Base-by-base conservation (phyloP, 2,329 filamentous ascomycete genomes). In the Thelonectria olida region DNA sequence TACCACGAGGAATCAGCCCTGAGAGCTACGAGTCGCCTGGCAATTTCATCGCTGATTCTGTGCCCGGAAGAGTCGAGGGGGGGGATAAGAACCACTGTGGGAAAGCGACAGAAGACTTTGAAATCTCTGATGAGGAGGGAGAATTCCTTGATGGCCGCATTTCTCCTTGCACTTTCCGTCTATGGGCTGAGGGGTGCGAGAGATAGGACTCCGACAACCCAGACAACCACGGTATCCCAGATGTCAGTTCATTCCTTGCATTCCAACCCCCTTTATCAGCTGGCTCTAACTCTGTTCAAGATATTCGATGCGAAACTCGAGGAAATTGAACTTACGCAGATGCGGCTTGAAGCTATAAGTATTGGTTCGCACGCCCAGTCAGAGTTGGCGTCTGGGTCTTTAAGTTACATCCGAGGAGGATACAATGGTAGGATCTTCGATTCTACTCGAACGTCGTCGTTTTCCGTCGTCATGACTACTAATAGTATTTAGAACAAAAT, bases 71-170 rank as follows among this genome's bases (percentile, higher is more conserved):
- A n/a, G n/a, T 34, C 12, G 9, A 34, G 12, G 12, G 15, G 12
- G 31, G 12, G 31, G 31, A 15, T 13, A 34, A 34, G 4, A 15
- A 13, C n/a, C n/a, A n/a, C n/a, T n/a, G n/a, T n/a, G n/a, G n/a
- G 12, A 10, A 15, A 15, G 12, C 10, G 5, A 5, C n/a, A 61
- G 64, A 61, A 5, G 41, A 64, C 8, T 65, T 64, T 31, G 2
- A 75, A 28, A 71, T 81, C 17, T 78, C 74, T 0, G 79, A 82
- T 51, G 73, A 76, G 19, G 81, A 85, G 58, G 80, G 78, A 2
- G 74, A 75, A 20, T 72, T 74, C 0, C 64, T 72, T 4, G 67
- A 72, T 4, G 75, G 73, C 1, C 76, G 75, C 2, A 78, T 84
- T 25, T 78, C 76, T 0, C 79, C 80, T 2, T 77, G 73, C 59